phyloP scores from a whole-genome alignment of 2,329 filamentous ascomycete genomes.

The Alternaria infectoria region DNA sequence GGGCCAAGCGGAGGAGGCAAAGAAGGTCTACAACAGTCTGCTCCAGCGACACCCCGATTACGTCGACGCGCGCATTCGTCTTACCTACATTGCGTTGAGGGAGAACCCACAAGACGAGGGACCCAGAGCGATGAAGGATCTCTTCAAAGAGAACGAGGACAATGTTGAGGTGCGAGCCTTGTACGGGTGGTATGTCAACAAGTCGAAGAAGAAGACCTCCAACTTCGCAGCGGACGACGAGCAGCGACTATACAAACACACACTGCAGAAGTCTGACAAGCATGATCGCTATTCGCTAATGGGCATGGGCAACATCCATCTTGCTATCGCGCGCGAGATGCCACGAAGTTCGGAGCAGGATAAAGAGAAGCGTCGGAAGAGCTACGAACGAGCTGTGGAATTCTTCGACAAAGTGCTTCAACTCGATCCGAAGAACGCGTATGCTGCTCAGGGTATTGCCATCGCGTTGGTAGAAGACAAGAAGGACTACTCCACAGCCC shows the following conservation, averaged over 20 bases:
- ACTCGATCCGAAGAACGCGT: constrained; percentile 93
- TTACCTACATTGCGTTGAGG: constrained; percentile 88
- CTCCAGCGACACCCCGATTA: constrained; percentile 88
- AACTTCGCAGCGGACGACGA: constrained; percentile 90
- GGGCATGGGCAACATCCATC: constrained; percentile 95
- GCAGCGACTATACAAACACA: constrained; percentile 95
- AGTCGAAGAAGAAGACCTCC: constrained; percentile 79
- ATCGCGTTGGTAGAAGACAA: constrained; percentile 94
- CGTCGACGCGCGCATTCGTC: constrained; percentile 84
- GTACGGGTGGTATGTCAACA: constrained; percentile 95
- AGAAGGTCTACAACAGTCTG: constrained; percentile 85
- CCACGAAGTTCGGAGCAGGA: constrained; percentile 86
- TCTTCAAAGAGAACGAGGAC: constrained; percentile 81
- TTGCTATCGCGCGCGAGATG: constrained; percentile 91
- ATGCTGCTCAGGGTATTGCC: constrained; percentile 92
- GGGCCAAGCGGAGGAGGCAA: constrained; percentile 79
- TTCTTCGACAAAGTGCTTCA: constrained; percentile 98
- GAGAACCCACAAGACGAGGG: constrained; percentile 84
- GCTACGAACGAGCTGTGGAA: constrained; percentile 90
- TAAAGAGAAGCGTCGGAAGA: constrained; percentile 85
- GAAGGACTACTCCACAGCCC: constrained; percentile 81
- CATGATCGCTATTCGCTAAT: constrained; percentile 97
- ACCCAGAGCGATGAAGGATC: constrained; percentile 80
- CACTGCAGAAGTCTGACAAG: constrained; percentile 86
- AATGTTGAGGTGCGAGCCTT: constrained; percentile 92